These are phyloP conservation scores for Paramecium biaurelia DNA, from an alignment of 73 alveolate species.

Conservation along the genomic window DNA sequence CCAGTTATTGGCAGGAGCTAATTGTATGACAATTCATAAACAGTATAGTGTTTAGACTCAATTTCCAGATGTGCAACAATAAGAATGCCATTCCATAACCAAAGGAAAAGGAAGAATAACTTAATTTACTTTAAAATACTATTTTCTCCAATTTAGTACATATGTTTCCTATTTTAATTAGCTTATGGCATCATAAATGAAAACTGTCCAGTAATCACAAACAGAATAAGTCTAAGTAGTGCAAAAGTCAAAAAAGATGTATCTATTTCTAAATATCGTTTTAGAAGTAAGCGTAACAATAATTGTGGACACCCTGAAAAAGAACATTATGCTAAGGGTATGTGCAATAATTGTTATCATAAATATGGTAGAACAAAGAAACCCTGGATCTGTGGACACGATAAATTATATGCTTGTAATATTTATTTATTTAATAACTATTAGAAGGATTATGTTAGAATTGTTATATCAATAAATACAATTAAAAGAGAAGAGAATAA, in stretches of 20 bases:
- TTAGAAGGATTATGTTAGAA: conserved; percentile 59
- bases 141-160: background rate
- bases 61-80: background rate
- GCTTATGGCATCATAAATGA: background rate
- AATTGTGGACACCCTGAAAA: conserved; percentile 78
- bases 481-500: conserved; percentile 39
- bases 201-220: background rate
- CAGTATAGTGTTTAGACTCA: conserved; percentile 6
- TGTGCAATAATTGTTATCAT: conserved; percentile 90
- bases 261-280: background rate
- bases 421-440: background rate
- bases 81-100: background rate
- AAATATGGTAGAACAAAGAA: conserved; percentile 81
- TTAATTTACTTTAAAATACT: background rate
- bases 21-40: background rate
- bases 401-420: conserved; percentile 65
- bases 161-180: background rate
- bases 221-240: background rate
- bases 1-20: conserved; percentile 37
- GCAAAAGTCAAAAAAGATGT: background rate
- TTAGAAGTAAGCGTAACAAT: conserved; percentile 39
- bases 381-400: conserved; percentile 81
- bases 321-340: conserved; percentile 96
- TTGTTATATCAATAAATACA: conserved; percentile 62
- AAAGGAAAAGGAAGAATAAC: conserved; percentile 3